Conservation (phyloP, 495 filamentous ascomycete species). For the Hypoxylon intermedium region DNA sequence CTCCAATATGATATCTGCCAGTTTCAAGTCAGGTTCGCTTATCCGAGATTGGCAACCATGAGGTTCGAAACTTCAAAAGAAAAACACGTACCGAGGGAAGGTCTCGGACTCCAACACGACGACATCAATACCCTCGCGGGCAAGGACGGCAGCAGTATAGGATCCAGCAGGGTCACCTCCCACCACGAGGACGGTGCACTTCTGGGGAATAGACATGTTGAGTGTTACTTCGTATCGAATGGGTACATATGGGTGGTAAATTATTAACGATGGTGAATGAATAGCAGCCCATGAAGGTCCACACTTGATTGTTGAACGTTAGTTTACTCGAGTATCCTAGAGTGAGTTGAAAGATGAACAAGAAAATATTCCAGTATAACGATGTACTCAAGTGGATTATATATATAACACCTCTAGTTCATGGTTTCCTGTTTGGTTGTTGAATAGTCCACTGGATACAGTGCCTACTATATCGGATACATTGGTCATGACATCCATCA, state of each 20-base stretch:
- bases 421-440: no score
- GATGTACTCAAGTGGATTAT: no score
- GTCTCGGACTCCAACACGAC: conserved; percentile 56
- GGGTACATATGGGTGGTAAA: neutral
- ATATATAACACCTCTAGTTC: no score
- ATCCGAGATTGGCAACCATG: neutral
- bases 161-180: conserved; percentile 59
- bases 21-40: neutral
- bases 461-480: no score
- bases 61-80: neutral
- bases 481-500: no score
- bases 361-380: no score
- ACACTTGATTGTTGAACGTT: no score
- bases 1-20: conserved; percentile 55
- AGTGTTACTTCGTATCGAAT: neutral
- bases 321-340: no score
- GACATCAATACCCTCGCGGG: conserved; percentile 52
- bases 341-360: no score
- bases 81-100: conserved; percentile 49
- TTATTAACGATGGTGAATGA: neutral
- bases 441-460: no score
- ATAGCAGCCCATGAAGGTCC: no score
- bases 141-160: conserved; percentile 51
- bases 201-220: conserved; percentile 41
- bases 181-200: conserved; percentile 52